Conservation (phyloP, 257 asterid species). For the Echites panduratus region DNA sequence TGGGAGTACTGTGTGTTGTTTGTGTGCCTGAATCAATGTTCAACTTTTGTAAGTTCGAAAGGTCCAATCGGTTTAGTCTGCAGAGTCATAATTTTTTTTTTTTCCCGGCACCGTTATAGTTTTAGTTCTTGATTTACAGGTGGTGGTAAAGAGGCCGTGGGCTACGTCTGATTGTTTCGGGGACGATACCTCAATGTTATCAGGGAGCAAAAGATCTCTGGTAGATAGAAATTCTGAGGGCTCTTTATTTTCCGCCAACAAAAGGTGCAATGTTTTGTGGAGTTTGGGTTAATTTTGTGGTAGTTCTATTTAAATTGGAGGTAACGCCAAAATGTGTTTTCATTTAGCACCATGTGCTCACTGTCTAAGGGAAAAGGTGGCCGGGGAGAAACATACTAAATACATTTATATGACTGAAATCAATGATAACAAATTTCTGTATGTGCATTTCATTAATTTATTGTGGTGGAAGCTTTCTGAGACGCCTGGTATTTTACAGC, state of each 20-base stretch:
- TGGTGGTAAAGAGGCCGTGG: constrained; percentile 47
- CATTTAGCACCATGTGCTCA: background rate
- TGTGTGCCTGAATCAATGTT: background rate
- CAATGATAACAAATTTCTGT: background rate
- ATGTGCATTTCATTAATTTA: background rate
- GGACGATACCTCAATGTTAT: constrained; percentile 18
- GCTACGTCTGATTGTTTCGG: constrained; percentile 21
- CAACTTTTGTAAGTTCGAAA: background rate
- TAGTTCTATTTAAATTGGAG: background rate
- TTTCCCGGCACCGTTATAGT: background rate
- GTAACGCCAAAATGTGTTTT: background rate
- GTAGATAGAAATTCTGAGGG: constrained; percentile 23
- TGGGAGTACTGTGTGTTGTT: background rate
- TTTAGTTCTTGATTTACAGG: constrained; percentile 26
- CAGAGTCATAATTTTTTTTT: background rate
- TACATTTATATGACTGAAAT: background rate
- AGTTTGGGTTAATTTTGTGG: background rate
- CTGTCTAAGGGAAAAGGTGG: background rate
- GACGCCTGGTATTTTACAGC: too few species aligned
- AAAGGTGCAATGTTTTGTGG: constrained; percentile 26
- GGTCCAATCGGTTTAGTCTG: background rate
- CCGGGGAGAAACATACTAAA: background rate
- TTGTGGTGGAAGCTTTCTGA: background rate
- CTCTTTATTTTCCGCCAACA: constrained; percentile 13
- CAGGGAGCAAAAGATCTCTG: constrained; percentile 40